Conservation (phyloP, 352 stramenopile species). For the Phytophthora aleatoria region DNA sequence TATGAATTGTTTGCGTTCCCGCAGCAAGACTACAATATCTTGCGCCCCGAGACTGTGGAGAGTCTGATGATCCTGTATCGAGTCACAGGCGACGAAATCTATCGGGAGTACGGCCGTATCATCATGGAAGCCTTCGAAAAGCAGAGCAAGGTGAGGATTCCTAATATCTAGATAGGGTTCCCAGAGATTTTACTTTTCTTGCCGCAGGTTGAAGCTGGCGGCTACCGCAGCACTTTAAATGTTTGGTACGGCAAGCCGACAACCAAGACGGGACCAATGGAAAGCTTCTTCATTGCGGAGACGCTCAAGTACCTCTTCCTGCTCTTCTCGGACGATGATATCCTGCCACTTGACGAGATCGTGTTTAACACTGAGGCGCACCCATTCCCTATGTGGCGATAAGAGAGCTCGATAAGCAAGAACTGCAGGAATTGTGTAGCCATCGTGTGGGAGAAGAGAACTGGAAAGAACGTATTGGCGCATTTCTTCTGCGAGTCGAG, state of each 20-base stretch:
- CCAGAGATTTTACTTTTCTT: background rate
- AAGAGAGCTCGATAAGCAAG: background rate
- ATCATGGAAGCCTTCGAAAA: conserved; percentile 85
- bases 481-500: background rate
- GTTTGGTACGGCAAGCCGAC: conserved; percentile 45
- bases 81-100: conserved; percentile 82
- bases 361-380: conserved; percentile 91
- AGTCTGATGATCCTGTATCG: conserved; percentile 90
- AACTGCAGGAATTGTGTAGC: background rate
- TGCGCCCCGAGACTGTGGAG: conserved; percentile 90
- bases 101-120: conserved; percentile 72
- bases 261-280: conserved; percentile 58
- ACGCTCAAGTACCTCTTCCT: conserved; percentile 94
- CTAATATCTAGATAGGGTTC: background rate
- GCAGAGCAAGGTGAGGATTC: conserved; percentile 55
- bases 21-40: conserved; percentile 60
- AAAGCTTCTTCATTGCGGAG: conserved; percentile 92
- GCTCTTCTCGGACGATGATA: conserved; percentile 78
- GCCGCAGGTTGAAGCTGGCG: conserved; percentile 44
- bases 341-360: conserved; percentile 71
- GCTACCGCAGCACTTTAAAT: conserved; percentile 70
- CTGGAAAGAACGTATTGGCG: background rate
- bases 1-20: conserved; percentile 27
- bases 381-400: conserved; percentile 53
- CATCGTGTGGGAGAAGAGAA: background rate